phyloP scores from a whole-genome alignment of 192 early-diverging fungal species.

The Backusella tarrabulga region DNA sequence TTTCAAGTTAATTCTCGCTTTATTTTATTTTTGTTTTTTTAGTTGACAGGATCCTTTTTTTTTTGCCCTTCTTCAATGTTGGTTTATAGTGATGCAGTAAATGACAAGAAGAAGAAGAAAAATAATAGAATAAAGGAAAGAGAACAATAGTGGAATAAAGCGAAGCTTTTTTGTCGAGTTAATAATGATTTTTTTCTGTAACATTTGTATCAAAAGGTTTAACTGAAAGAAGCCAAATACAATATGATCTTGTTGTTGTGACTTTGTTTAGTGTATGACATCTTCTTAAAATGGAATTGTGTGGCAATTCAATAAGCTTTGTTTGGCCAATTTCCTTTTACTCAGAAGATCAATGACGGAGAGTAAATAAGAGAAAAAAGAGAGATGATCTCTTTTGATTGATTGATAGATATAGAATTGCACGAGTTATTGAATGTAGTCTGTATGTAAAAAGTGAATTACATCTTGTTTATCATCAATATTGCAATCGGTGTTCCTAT shows the following conservation, averaged over 20 bases:
- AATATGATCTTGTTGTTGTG: not conserved
- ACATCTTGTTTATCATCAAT: not conserved
- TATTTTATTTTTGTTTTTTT: not conserved
- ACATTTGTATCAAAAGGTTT: not conserved
- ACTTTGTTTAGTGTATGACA: not conserved
- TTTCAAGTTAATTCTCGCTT: not conserved
- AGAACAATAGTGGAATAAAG: too few relatives aligned
- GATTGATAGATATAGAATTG: not conserved
- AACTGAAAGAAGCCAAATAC: conserved; percentile 2
- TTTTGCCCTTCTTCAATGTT: not conserved
- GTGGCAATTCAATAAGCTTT: not conserved
- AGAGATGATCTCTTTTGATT: not conserved
- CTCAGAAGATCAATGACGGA: conserved; percentile 3
- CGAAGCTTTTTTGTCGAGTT: not conserved
- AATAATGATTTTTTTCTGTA: not conserved
- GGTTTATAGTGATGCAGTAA: not conserved
- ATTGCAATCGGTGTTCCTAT: not conserved
- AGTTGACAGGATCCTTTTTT: not conserved
- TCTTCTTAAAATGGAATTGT: not conserved
- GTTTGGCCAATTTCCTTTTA: conserved; percentile 6
- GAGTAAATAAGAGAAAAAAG: not conserved
- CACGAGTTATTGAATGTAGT: not conserved
- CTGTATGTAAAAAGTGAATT: too few relatives aligned
- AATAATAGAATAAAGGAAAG: not conserved
- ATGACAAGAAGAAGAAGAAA: not conserved